Base-by-base conservation (phyloP, 148 eudicot genomes). In the Rhododendron mucronatum region DNA sequence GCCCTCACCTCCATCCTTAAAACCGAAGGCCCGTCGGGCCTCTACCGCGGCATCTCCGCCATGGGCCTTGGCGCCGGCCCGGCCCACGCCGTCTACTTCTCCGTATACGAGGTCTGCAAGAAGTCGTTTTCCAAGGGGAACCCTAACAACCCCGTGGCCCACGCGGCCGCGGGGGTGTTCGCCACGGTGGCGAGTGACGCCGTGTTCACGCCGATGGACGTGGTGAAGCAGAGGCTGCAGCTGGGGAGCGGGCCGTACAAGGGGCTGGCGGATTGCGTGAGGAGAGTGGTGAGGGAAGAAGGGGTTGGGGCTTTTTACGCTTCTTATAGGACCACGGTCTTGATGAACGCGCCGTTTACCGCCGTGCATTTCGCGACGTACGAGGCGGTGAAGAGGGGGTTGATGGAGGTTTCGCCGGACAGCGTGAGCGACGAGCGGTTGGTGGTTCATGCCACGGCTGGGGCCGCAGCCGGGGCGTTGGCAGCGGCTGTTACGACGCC, bases 161-260 rank as follows among this genome's bases (percentile, higher is more conserved):
- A 97, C 67, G 98, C 99, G 0, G 89, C 44, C 1, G 87, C 99
- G 0, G 99, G 98, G 41, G 96, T 97, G 21, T 91, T 87, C 41
- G 99, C 99, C 1, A 95, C 98, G 9, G 94, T 95, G 33, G 95
- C 96, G 83, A 95, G 98, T 85, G 99, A 97, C 83, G 98, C 98
- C 7, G 98, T 96, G 4, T 89, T 96, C 30, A 96, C 99, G 5
- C 99, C 99, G 1, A 95, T 97, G 99, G 99, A 97, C 87, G 86
- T 94, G 94, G 98, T 97, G 83, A 97, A 97, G 93, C 99, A 97
- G 90, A 84, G 99, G 90, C 85, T 97, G 83, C 99, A 97, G 87
- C 84, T 97, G 37, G 89, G 95, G 23, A 87, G 89, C 18, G 95
- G 98, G 82, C 94, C 93, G 23, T 96, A 96, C 80, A 88, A 65